Conservation (phyloP, 495 filamentous ascomycete genomes). For the Penicillium pulvis region DNA sequence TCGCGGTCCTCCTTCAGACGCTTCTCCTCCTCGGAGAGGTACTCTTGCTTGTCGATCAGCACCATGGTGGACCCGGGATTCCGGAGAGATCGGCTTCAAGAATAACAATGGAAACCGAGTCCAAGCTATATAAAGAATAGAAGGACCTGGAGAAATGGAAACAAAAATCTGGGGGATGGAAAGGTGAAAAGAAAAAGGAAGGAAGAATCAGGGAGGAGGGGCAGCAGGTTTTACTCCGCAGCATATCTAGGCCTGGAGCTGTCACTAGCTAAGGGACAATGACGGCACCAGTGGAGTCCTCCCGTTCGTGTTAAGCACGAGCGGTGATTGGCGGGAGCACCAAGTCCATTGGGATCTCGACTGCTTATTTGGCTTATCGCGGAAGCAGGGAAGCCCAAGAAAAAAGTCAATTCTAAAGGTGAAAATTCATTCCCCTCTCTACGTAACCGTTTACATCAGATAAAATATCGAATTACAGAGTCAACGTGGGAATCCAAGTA, state of each 20-base stretch:
- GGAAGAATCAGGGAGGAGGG: constrained; percentile 6
- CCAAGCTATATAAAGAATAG: not conserved
- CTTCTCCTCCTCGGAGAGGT: constrained; percentile 83
- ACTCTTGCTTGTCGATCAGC: constrained; percentile 79
- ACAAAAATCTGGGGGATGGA: not conserved
- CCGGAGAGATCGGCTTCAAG: not conserved
- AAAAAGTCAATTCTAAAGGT: not conserved
- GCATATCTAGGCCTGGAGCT: constrained; percentile 1
- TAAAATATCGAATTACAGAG: too few relatives aligned
- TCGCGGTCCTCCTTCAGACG: constrained; percentile 83
- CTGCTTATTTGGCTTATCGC: not conserved
- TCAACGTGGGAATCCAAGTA: too few relatives aligned
- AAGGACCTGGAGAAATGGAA: not conserved
- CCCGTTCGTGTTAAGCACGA: not conserved
- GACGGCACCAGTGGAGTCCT: constrained; percentile 6
- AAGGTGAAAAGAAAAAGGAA: not conserved
- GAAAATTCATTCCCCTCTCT: not conserved
- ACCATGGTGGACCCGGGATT: constrained; percentile 64
- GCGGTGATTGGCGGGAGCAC: not conserved
- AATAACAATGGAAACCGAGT: not conserved
- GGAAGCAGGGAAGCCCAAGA: not conserved
- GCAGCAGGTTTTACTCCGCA: constrained; percentile 6
- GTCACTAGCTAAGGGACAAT: constrained; percentile 3
- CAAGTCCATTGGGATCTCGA: not conserved
- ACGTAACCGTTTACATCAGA: too few relatives aligned